phyloP scores from a whole-genome alignment of 345 rosid genomes.

The Garcia nutans region DNA sequence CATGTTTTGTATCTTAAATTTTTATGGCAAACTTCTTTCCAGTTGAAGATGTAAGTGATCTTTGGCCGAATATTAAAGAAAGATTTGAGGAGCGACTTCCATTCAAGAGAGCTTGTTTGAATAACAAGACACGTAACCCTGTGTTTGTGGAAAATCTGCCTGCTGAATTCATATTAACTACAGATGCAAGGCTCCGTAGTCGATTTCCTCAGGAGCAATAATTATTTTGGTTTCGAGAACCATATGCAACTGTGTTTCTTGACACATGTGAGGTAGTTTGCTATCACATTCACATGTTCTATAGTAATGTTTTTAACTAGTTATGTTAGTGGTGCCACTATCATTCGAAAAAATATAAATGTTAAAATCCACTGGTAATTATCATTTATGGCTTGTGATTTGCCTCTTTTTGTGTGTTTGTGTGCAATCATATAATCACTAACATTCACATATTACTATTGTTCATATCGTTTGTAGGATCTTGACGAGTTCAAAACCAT shows the following conservation, averaged over 20 bases:
- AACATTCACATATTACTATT: conserved; percentile 7
- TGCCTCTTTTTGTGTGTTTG: neutral
- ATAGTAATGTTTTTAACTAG: neutral
- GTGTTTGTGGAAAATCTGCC: conserved; percentile 77
- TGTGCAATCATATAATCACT: conserved; percentile 16
- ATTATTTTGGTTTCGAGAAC: conserved; percentile 87
- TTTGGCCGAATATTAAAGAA: conserved; percentile 81
- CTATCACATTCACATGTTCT: neutral
- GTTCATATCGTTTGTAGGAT: conserved; percentile 45
- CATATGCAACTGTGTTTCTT: conserved; percentile 83
- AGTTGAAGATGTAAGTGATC: conserved; percentile 95
- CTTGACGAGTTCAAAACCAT: conserved; percentile 96
- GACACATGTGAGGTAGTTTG: conserved; percentile 87
- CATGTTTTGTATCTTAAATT: neutral
- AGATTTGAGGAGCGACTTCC: conserved; percentile 72
- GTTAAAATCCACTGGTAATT: neutral
- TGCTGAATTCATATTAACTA: conserved; percentile 81
- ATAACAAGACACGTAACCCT: conserved; percentile 84
- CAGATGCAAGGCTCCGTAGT: conserved; percentile 89
- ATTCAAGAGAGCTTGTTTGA: conserved; percentile 63
- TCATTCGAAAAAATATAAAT: neutral
- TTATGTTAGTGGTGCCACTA: neutral
- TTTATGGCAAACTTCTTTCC: conserved; percentile 13
- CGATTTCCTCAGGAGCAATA: conserved; percentile 87
- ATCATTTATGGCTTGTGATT: neutral